phyloP scores from a whole-genome alignment of 106 monocot genomes.

The Triglochin maritima region DNA sequence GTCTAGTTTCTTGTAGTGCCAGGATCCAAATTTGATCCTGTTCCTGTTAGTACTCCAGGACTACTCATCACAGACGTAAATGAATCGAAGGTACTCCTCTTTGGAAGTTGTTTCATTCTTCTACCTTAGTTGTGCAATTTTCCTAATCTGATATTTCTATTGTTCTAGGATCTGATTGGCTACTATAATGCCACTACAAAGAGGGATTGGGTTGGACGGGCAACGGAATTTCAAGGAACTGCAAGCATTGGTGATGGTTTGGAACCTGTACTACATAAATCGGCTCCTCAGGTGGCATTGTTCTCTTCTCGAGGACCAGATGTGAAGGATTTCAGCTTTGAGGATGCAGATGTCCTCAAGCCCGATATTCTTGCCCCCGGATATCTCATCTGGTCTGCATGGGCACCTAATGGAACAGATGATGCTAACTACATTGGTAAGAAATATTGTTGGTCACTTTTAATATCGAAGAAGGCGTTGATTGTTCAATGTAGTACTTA shows the following conservation, averaged over 20 bases:
- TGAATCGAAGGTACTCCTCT: slow-evolving; percentile 52
- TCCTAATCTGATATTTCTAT: neutral
- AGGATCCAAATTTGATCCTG: slow-evolving; percentile 83
- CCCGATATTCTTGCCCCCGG: slow-evolving; percentile 96
- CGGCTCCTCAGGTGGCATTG: slow-evolving; percentile 87
- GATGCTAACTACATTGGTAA: slow-evolving; percentile 79
- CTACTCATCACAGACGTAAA: slow-evolving; percentile 66
- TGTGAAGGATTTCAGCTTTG: slow-evolving; percentile 95
- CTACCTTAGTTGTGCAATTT: neutral
- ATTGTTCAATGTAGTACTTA: too few relatives aligned
- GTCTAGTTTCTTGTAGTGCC: slow-evolving; percentile 1
- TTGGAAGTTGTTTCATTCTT: neutral
- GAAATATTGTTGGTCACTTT: neutral
- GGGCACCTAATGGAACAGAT: slow-evolving; percentile 97
- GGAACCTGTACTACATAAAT: slow-evolving; percentile 69
- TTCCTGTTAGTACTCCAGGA: slow-evolving; percentile 67
- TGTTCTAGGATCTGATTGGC: slow-evolving; percentile 61
- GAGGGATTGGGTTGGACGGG: slow-evolving; percentile 83
- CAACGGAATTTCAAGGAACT: slow-evolving; percentile 46
- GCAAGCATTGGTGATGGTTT: slow-evolving; percentile 81
- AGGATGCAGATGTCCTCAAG: slow-evolving; percentile 96
- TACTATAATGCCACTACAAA: slow-evolving; percentile 77
- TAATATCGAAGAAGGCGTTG: neutral
- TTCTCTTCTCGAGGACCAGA: slow-evolving; percentile 95
- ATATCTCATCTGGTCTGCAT: slow-evolving; percentile 97